Conservation (phyloP, 306 rosid genomes). For the Cucurbita moschata region DNA sequence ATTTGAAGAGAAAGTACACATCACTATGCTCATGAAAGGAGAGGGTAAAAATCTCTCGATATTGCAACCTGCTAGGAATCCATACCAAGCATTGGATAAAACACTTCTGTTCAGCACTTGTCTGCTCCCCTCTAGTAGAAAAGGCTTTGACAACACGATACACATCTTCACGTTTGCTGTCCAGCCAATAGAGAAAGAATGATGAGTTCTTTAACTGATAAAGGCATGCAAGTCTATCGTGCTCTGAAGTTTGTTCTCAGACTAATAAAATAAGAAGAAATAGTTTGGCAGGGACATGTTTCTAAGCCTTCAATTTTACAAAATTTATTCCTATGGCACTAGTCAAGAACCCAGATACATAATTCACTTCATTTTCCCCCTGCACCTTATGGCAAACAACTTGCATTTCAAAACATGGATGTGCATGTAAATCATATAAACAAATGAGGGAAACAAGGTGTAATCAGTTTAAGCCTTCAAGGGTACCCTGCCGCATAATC, state of each 20-base stretch:
- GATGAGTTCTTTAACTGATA: background rate
- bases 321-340: background rate
- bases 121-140: slow-evolving; percentile 56
- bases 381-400: background rate
- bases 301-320: background rate
- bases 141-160: slow-evolving; percentile 67
- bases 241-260: background rate
- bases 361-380: background rate
- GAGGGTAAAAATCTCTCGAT: background rate
- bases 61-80: background rate
- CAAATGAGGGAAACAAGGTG: background rate
- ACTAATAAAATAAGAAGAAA: background rate
- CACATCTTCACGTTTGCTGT: slow-evolving; percentile 80
- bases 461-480: background rate
- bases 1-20: background rate
- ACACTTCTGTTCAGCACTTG: slow-evolving; percentile 50
- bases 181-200: slow-evolving; percentile 16
- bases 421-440: background rate
- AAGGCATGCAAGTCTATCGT: background rate
- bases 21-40: background rate
- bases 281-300: background rate
- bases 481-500: background rate
- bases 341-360: background rate
- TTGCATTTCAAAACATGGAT: background rate
- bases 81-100: slow-evolving; percentile 66